Evolutionary conservation across 2,329 filamentous ascomycete species (phyloP).

Genomic region (Fusarium sacchari): DNA sequence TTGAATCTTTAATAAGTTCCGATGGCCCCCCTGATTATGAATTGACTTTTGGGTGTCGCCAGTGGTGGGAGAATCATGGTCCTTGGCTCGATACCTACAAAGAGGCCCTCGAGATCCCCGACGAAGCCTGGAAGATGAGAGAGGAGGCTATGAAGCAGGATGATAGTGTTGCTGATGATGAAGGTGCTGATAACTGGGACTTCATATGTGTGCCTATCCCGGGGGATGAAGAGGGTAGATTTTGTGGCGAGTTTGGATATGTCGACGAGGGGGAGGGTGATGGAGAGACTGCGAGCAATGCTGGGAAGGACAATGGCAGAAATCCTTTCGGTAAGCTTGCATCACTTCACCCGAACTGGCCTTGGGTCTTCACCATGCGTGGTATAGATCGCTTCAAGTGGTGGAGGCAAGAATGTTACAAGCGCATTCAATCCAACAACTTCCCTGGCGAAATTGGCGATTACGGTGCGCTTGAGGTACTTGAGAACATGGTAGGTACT

Average conservation of each 20-base stretch:
- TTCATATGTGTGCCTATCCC: constrained; percentile 28
- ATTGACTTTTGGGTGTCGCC: too few species aligned
- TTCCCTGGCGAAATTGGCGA: too few species aligned
- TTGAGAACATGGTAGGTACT: constrained; percentile 58
- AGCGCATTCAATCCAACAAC: too few species aligned
- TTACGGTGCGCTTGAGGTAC: constrained; percentile 54
- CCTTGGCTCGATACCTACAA: constrained; percentile 36
- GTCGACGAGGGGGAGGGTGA: too few species aligned
- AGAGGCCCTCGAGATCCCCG: constrained; percentile 22
- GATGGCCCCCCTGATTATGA: too few species aligned
- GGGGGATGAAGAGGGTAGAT: background rate
- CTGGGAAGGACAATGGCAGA: background rate
- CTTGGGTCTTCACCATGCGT: constrained; percentile 29
- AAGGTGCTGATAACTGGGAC: constrained; percentile 35
- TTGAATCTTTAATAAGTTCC: too few species aligned
- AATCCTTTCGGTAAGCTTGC: constrained; percentile 25
- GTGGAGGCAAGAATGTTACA: constrained; percentile 35
- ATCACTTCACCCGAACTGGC: constrained; percentile 29
- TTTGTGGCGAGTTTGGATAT: too few species aligned
- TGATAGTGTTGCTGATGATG: constrained; percentile 6
- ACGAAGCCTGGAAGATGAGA: constrained; percentile 28
- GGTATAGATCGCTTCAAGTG: constrained; percentile 24
- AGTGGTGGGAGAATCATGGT: constrained; percentile 33
- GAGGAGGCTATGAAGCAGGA: constrained; percentile 32
- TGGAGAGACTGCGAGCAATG: background rate